A percentile compares a stretch with the other conserved stretches of the same genome.
Conservation (phyloP, 768 basidiomycete genomes). For the Mycena leptocephala region DNA sequence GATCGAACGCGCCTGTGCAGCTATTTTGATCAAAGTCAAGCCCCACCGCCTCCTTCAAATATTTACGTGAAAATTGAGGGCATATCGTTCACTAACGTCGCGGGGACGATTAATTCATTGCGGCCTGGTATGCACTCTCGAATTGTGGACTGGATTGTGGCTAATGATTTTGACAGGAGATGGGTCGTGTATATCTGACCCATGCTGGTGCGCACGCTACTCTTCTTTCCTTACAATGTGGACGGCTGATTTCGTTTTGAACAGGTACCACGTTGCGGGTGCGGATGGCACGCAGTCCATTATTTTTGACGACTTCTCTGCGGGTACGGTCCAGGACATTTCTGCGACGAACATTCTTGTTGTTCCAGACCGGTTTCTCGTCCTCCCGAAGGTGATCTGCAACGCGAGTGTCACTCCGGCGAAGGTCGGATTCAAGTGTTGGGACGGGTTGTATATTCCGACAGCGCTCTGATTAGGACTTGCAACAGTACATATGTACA, state of each 20-base stretch:
- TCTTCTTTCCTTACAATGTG: not conserved
- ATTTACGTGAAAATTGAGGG: slow-evolving; percentile 24
- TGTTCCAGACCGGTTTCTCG: slow-evolving; percentile 12
- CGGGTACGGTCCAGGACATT: slow-evolving; percentile 25
- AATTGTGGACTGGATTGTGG: too few species aligned
- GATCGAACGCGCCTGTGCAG: not conserved
- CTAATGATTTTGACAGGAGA: slow-evolving; percentile 10
- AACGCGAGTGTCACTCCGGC: slow-evolving; percentile 23
- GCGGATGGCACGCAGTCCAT: slow-evolving; percentile 34
- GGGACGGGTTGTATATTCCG: slow-evolving; percentile 35
- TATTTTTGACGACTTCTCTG: slow-evolving; percentile 29
- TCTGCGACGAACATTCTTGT: slow-evolving; percentile 17
- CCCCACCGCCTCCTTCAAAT: slow-evolving; percentile 33
- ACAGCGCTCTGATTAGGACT: not conserved
- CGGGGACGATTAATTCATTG: slow-evolving; percentile 29
- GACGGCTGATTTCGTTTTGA: too few species aligned
- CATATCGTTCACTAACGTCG: slow-evolving; percentile 21
- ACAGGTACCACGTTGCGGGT: slow-evolving; percentile 24
- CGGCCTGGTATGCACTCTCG: slow-evolving; percentile 6
- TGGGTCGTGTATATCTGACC: slow-evolving; percentile 35
- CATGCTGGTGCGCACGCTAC: slow-evolving; percentile 19
- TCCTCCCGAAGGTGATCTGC: slow-evolving; percentile 26
- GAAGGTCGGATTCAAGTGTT: slow-evolving; percentile 33
- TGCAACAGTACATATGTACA: too few species aligned
- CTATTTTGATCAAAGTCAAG: slow-evolving; percentile 35